These are phyloP conservation scores for Oxyria digyna DNA, from an alignment of 148 eudicot species.

Conservation along the genomic window DNA sequence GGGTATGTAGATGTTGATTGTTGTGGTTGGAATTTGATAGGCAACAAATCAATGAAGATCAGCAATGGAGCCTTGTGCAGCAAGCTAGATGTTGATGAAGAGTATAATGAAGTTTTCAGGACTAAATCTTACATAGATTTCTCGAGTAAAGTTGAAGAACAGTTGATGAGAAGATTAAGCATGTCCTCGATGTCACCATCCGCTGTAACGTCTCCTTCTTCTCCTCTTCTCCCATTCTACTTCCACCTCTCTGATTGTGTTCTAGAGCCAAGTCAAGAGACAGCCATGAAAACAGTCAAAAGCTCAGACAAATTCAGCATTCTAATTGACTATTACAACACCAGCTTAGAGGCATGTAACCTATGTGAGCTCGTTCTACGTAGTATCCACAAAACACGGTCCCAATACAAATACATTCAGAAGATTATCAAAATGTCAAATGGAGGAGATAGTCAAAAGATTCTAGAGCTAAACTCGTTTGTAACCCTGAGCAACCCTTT, in stretches of 20 bases:
- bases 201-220: background rate
- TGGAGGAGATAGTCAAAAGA: background rate
- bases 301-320: constrained; percentile 26
- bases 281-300: constrained; percentile 19
- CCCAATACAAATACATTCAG: constrained; percentile 25
- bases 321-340: constrained; percentile 43
- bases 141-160: constrained; percentile 27
- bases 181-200: background rate
- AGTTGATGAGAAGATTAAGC: constrained; percentile 11
- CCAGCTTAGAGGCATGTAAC: constrained; percentile 42
- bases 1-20: background rate
- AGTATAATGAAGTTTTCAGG: constrained; percentile 35
- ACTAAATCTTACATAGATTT: constrained; percentile 28
- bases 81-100: constrained; percentile 27
- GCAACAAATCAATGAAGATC: constrained; percentile 12
- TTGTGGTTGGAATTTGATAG: constrained; percentile 8
- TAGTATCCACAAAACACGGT: constrained; percentile 38
- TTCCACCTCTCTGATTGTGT: constrained; percentile 28
- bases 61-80: constrained; percentile 10
- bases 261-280: constrained; percentile 50
- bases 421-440: constrained; percentile 12
- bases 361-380: constrained; percentile 42
- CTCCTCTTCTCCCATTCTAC: constrained; percentile 10
- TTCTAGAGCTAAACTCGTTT: constrained; percentile 34
- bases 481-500: constrained; percentile 34